Conservation (phyloP, 805 yeast species). For the Saturnispora zaruensis region DNA sequence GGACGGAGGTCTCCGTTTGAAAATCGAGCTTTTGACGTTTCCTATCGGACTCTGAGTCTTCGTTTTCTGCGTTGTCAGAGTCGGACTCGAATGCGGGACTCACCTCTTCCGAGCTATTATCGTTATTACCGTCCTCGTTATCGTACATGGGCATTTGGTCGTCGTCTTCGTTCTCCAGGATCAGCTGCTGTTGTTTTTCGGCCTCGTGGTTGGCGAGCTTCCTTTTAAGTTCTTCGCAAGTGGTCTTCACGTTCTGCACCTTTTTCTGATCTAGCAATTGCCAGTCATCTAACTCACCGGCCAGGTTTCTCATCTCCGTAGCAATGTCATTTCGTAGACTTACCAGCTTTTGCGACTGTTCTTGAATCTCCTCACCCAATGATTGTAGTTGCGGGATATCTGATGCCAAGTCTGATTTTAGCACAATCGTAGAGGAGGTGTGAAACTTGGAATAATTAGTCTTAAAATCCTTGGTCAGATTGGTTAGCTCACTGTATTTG, state of each 20-base stretch:
- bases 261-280: slow-evolving; percentile 15
- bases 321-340: slow-evolving; percentile 20
- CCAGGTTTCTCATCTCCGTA: slow-evolving; percentile 21
- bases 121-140: neutral
- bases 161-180: slow-evolving; percentile 3
- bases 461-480: slow-evolving; percentile 4
- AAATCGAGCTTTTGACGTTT: slow-evolving; percentile 9
- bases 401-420: neutral
- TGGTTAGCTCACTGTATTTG: slow-evolving; percentile 6
- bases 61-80: slow-evolving; percentile 17
- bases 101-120: slow-evolving; percentile 1
- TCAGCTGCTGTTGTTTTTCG: slow-evolving; percentile 7
- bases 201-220: slow-evolving; percentile 1
- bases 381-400: slow-evolving; percentile 9
- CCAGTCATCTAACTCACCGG: slow-evolving; percentile 27
- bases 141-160: slow-evolving; percentile 2
- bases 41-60: slow-evolving; percentile 14
- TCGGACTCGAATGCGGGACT: slow-evolving; percentile 11
- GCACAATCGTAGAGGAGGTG: slow-evolving; percentile 1
- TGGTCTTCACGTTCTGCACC: neutral
- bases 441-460: slow-evolving; percentile 25
- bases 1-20: neutral
- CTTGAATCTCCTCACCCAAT: slow-evolving; percentile 17
- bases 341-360: slow-evolving; percentile 13
- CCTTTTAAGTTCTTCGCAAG: neutral